Evolutionary conservation across 768 basidiomycete species (phyloP).

Genomic region (Lactarius trivialis): DNA sequence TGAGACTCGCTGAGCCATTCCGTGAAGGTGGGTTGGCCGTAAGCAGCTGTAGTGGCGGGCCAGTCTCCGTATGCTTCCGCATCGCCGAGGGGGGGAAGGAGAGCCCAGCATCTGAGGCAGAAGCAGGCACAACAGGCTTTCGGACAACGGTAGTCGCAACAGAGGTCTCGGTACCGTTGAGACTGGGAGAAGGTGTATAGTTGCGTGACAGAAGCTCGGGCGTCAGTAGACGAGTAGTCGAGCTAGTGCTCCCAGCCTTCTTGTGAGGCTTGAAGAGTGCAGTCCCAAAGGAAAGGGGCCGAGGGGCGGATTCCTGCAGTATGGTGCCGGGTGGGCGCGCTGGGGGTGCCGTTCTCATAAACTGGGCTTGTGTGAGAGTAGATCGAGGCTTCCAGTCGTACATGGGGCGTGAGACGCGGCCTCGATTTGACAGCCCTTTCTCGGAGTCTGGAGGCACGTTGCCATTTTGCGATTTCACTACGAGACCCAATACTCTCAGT

Average conservation of each 20-base stretch:
- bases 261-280: constrained; percentile 10
- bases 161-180: background rate
- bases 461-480: constrained; percentile 33
- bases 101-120: constrained; percentile 25
- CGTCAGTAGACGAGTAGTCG: constrained; percentile 22
- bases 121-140: constrained; percentile 23
- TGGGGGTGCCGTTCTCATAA: background rate
- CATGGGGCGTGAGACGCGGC: background rate
- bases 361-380: background rate
- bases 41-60: constrained; percentile 2
- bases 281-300: background rate
- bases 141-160: background rate
- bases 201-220: background rate
- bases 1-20: background rate
- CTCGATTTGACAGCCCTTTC: background rate
- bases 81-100: constrained; percentile 19
- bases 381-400: background rate
- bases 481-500: constrained; percentile 52
- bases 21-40: background rate
- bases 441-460: background rate
- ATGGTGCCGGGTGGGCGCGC: background rate
- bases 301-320: background rate
- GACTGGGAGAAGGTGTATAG: constrained; percentile 13
- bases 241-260: constrained; percentile 17
- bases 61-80: constrained; percentile 16